Base-by-base conservation (phyloP, 2,329 filamentous ascomycete genomes). In the Fusarium verticillioides region DNA sequence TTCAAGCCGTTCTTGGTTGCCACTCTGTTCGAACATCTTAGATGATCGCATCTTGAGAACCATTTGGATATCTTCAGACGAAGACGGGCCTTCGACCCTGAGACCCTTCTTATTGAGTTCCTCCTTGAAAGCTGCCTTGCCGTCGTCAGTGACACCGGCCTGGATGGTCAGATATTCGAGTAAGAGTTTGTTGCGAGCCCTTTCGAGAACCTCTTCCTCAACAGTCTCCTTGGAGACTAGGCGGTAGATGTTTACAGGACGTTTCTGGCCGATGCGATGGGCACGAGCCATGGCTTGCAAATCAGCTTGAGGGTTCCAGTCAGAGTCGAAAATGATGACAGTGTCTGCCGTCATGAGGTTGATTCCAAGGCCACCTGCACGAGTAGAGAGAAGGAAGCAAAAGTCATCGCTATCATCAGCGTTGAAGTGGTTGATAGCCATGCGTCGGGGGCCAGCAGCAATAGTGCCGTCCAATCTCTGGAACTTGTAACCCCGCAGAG, bases 291-390 rank as follows among this genome's bases (percentile, higher is more conserved):
- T 99, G 44, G 96, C 96, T 82, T 99, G 96, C 75, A 99, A 85
- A 85, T 99, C 97, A 11, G 96, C 96, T 81, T 99, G 96, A 23
- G 96, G 97, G 76, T 99, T 99, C 96, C 97, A 99, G 79, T 98
- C 95, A 0, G 96, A 98, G 81, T 99, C 97, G 78, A 98, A 99
- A 49, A 99, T 92, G 77, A 99, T 92, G 74, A 99, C 96, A 2
- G 96, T 99, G 79, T 99, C 97, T 12, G 96, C 96, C 30, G 96
- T 98, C 94, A 98, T 99, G 60, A 99, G 84, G 78, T 99, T 99
- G 86, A 99, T 99, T 70, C 96, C 96, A n/a, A 99, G 87, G 81
- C 96, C 96, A 86, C 96, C 96, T 60, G 96, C 96, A 79, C 96
- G 91, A 4, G 96, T 99, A 5, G 96, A 99, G 2, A 99, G 88